Base-by-base conservation (phyloP, 441 rosid species). In the Adansonia gregorii region DNA sequence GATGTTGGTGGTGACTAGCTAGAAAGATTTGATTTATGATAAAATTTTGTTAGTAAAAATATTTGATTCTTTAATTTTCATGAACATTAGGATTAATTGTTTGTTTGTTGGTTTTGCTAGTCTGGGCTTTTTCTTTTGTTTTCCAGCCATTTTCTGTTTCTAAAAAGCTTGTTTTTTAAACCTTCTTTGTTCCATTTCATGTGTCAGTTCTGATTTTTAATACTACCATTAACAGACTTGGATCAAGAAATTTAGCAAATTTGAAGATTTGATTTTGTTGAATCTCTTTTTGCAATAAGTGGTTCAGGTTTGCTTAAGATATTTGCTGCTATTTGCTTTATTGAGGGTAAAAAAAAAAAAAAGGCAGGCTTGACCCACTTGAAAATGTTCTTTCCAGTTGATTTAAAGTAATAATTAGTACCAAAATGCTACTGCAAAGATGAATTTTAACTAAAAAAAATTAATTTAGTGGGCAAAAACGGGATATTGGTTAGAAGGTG, bases 11-110 rank as follows among this genome's bases (percentile, higher is more conserved):
- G 22, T 6, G n/a, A 54, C 7, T n/a, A 54, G 20, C 22, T 8
- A 19, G 27, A 9, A 56, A 8, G 3, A 27, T 22, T 19, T 67
- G 35, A 48, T 67, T 46, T 48, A 22, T 48, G 41, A 46, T 39
- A 48, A 22, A 48, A 22, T 6, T 67, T 48, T 4, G 15, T 68
- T 22, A 22, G 72, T 19, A 2, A 19, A 61, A 61, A 35, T 15
- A 31, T 52, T 10, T 54, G 74, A 71, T 71, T 71, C 61, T 52
- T 71, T 54, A n/a, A 27, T 52, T 71, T 49, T 27, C 74, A n/a
- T 9, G 70, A n/a, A n/a, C 20, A 41, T 66, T 41, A 27, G 8
- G 41, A 35, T 35, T 35, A 35, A 35, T 35, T 4, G 41, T 35
- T 35, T 35, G 41, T 35, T 35, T 17, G 60, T 55, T 55, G 19